Evolutionary conservation across 805 yeast species (phyloP).

Genomic region (Yamadazyma phyllophila): DNA sequence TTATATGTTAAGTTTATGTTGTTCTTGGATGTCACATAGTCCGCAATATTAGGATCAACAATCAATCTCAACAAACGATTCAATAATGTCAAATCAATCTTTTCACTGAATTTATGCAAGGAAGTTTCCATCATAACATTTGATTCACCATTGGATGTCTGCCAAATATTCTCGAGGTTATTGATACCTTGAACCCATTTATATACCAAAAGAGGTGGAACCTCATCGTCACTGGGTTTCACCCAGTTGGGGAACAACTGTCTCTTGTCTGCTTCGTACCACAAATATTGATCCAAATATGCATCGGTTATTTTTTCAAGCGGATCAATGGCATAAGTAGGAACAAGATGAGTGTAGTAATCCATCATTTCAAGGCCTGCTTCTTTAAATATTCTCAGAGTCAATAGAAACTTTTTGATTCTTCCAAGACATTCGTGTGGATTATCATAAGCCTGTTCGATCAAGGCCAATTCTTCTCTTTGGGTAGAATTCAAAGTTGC

Average conservation of each 20-base stretch:
- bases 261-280: slow-evolving; percentile 92
- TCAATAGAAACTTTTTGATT: slow-evolving; percentile 74
- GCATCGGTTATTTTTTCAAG: slow-evolving; percentile 95
- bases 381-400: slow-evolving; percentile 92
- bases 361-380: slow-evolving; percentile 88
- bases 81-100: slow-evolving; percentile 81
- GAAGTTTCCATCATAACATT: slow-evolving; percentile 82
- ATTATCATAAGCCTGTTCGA: slow-evolving; percentile 95
- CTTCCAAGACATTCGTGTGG: slow-evolving; percentile 91
- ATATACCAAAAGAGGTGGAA: slow-evolving; percentile 87
- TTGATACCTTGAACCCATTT: slow-evolving; percentile 94
- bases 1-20: slow-evolving; percentile 79
- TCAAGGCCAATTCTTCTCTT: slow-evolving; percentile 87
- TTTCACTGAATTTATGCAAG: slow-evolving; percentile 71
- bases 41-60: slow-evolving; percentile 89
- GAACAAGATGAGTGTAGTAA: slow-evolving; percentile 75
- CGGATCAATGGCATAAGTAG: slow-evolving; percentile 87
- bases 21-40: slow-evolving; percentile 88
- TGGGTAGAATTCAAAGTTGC: slow-evolving; percentile 81
- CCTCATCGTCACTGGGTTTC: slow-evolving; percentile 90
- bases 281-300: slow-evolving; percentile 87
- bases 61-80: slow-evolving; percentile 78
- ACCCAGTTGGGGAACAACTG: slow-evolving; percentile 93
- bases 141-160: slow-evolving; percentile 66
- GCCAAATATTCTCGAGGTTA: slow-evolving; percentile 78